A percentile compares a stretch with the other conserved stretches of the same genome.
These are phyloP conservation scores for Helicocarpus griseus DNA, from an alignment of 2,329 filamentous ascomycete genomes.

Conservation along the genomic window DNA sequence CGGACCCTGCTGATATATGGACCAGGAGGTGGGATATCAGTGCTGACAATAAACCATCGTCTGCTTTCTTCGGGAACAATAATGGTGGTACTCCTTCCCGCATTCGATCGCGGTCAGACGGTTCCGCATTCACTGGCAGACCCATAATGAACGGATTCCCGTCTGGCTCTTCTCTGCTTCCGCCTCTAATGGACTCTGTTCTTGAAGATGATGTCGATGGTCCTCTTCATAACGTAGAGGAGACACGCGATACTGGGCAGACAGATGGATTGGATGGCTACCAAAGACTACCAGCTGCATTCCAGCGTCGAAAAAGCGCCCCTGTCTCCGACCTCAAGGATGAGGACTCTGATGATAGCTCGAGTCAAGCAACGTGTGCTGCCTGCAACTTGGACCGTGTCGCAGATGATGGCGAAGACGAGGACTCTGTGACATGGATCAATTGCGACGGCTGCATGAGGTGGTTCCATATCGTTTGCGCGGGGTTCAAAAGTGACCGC, in stretches of 20 bases:
- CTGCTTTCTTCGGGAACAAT: background rate
- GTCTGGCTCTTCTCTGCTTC: background rate
- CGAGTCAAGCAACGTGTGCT: slow-evolving; percentile 42
- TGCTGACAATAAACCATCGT: slow-evolving; percentile 2
- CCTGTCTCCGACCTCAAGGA: background rate
- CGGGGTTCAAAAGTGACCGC: slow-evolving; percentile 54
- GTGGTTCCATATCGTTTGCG: slow-evolving; percentile 60
- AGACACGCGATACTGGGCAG: background rate
- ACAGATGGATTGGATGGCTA: background rate
- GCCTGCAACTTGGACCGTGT: slow-evolving; percentile 48
- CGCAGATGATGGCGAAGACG: slow-evolving; percentile 39
- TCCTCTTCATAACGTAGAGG: background rate
- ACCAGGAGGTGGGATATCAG: slow-evolving; percentile 1
- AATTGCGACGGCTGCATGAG: slow-evolving; percentile 58
- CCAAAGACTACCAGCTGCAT: background rate
- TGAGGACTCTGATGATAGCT: slow-evolving; percentile 14
- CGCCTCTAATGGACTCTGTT: slow-evolving; percentile 6
- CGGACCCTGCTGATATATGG: background rate
- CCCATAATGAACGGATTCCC: slow-evolving; percentile 24
- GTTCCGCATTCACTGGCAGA: slow-evolving; percentile 29
- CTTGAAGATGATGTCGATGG: slow-evolving; percentile 8
- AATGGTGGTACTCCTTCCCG: slow-evolving; percentile 21
- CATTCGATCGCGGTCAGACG: slow-evolving; percentile 33
- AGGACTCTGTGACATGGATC: slow-evolving; percentile 52
- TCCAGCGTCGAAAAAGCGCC: slow-evolving; percentile 1